Percentiles rank a stretch among this genome's conserved stretches.
Conservation (phyloP, 192 early-diverging fungal species). For the Endogone sp. region DNA sequence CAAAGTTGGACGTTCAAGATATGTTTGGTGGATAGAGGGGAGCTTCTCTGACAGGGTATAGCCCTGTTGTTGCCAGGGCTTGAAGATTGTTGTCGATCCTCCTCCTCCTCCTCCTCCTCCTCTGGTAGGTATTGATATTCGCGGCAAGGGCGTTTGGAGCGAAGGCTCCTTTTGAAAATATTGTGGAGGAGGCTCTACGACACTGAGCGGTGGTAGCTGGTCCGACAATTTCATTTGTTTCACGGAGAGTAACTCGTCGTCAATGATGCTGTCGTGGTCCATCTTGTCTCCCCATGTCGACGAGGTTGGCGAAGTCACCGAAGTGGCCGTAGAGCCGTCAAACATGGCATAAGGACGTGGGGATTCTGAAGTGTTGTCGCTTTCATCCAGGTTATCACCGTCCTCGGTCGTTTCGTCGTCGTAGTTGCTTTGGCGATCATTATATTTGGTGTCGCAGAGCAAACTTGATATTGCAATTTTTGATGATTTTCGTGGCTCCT, state of each 20-base stretch:
- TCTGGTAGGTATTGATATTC: not conserved
- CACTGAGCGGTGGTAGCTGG: not conserved
- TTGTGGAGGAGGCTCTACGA: not conserved
- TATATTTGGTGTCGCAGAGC: not conserved
- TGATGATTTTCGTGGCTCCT: not conserved
- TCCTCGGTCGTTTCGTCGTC: not conserved
- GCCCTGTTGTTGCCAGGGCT: no score
- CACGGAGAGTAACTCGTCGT: not conserved
- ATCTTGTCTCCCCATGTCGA: not conserved
- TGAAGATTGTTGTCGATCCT: no score
- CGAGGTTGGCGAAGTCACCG: not conserved
- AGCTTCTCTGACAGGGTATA: no score
- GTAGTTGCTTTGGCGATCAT: not conserved
- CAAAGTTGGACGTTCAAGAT: no score
- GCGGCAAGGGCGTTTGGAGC: not conserved
- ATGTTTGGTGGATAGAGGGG: no score
- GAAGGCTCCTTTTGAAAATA: not conserved
- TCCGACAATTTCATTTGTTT: not conserved
- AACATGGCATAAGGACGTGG: not conserved
- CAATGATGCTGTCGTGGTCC: not conserved
- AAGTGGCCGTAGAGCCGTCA: not conserved
- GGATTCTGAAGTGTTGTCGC: not conserved
- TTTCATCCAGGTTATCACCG: not conserved
- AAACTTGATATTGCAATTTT: not conserved
- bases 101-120: no score